A percentile compares a stretch with the other conserved stretches of the same genome.
Evolutionary conservation across 495 filamentous ascomycete genomes (phyloP).

Genomic region (Cryomyces minteri): DNA sequence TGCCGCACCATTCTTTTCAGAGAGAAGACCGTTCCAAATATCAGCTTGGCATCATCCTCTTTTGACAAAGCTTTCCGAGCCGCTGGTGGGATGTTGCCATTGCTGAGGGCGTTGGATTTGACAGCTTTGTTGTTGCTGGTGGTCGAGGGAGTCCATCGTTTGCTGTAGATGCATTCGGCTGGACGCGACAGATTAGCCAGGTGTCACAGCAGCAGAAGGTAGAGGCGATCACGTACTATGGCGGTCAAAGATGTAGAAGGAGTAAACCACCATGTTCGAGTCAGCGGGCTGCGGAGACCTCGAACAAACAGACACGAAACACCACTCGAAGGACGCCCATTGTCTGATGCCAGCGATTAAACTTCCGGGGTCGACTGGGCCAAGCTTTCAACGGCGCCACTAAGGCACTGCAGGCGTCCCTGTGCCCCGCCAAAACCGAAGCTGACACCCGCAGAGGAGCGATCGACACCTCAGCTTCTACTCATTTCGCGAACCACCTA

Average conservation of each 20-base stretch:
- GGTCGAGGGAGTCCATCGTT: constrained; percentile 44
- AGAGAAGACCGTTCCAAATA: constrained; percentile 93
- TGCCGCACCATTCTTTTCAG: constrained; percentile 93
- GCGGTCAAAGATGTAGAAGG: constrained; percentile 97
- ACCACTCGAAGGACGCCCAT: no score
- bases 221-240: constrained; percentile 46
- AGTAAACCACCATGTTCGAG: constrained; percentile 66
- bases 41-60: constrained; percentile 84
- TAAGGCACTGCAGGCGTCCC: no score
- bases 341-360: no score
- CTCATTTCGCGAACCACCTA: no score
- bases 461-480: no score
- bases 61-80: constrained; percentile 32
- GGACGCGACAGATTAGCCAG: constrained; percentile 1
- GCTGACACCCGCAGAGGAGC: no score
- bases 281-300: no score
- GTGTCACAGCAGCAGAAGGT: not conserved
- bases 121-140: constrained; percentile 8
- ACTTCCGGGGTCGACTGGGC: no score
- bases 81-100: constrained; percentile 10
- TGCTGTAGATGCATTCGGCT: constrained; percentile 97
- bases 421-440: no score
- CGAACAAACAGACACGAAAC: no score
- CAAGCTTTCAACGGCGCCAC: no score
- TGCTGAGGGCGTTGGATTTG: constrained; percentile 16